phyloP scores from a whole-genome alignment of 768 basidiomycete species.

The Floccularia luteovirens region DNA sequence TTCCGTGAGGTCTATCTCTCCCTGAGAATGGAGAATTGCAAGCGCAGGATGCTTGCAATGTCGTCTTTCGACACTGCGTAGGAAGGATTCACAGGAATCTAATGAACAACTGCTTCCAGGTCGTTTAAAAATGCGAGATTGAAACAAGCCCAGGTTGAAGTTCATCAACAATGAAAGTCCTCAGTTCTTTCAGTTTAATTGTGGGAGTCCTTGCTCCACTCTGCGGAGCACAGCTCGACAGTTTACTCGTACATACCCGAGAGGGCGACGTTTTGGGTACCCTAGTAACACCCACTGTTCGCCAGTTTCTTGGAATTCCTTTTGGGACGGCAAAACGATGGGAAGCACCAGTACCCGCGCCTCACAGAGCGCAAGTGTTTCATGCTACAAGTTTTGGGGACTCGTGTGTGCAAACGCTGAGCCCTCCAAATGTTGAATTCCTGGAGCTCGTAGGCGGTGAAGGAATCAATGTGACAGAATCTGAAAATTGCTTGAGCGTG shows the following conservation, averaged over 20 bases:
- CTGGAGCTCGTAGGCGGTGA: conserved; percentile 15
- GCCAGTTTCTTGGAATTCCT: conserved; percentile 27
- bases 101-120: too few species aligned
- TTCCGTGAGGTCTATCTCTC: too few species aligned
- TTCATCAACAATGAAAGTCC: too few species aligned
- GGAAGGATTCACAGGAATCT: too few species aligned
- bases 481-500: conserved; percentile 26
- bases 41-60: too few species aligned
- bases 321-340: conserved; percentile 25
- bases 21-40: too few species aligned
- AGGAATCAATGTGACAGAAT: conserved; percentile 18
- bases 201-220: too few species aligned
- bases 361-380: conserved; percentile 10
- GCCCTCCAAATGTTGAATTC: conserved; percentile 14
- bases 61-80: too few species aligned
- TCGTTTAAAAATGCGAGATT: too few species aligned
- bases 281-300: conserved; percentile 15
- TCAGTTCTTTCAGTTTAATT: too few species aligned
- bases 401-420: conserved; percentile 19
- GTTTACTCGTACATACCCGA: conserved; percentile 18
- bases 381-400: conserved; percentile 20
- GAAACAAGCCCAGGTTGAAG: too few species aligned
- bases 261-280: conserved; percentile 24
- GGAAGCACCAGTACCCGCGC: conserved; percentile 19
- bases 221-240: conserved; percentile 3